phyloP scores from a whole-genome alignment of 257 asterid species.

The Primulina tabacum region DNA sequence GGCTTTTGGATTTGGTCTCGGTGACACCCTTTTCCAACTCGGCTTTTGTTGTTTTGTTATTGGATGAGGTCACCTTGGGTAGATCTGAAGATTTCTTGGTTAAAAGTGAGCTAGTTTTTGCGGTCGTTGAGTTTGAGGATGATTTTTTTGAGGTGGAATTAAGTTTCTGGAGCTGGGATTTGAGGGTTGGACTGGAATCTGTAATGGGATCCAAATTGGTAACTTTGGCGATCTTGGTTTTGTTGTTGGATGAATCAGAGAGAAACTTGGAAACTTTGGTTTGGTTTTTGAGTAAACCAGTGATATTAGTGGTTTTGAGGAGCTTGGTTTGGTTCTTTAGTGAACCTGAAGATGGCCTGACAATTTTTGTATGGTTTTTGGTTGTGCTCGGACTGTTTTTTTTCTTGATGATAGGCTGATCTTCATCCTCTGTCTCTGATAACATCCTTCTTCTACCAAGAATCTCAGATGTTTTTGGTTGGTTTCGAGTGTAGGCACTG shows the following conservation, averaged over 20 bases:
- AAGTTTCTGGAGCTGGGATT: background rate
- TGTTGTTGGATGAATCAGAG: slow-evolving; percentile 28
- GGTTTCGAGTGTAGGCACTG: slow-evolving; percentile 27
- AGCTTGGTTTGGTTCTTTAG: slow-evolving; percentile 43
- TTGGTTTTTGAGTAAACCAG: slow-evolving; percentile 31
- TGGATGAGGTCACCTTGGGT: slow-evolving; percentile 34
- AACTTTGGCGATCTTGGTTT: slow-evolving; percentile 36
- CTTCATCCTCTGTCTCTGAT: slow-evolving; percentile 36
- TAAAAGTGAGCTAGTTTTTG: slow-evolving; percentile 23
- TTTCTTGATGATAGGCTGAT: slow-evolving; percentile 30
- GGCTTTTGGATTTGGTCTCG: slow-evolving; percentile 27
- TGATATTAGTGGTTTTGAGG: slow-evolving; percentile 3
- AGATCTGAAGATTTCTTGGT: slow-evolving; percentile 60
- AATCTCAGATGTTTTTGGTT: background rate
- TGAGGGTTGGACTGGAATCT: slow-evolving; percentile 26
- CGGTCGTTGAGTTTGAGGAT: slow-evolving; percentile 38
- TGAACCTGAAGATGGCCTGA: slow-evolving; percentile 18
- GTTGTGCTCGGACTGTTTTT: too few relatives aligned
- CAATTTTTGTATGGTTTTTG: slow-evolving; percentile 26
- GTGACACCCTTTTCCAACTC: slow-evolving; percentile 18
- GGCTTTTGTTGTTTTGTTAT: slow-evolving; percentile 53
- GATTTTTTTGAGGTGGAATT: slow-evolving; percentile 47
- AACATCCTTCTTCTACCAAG: slow-evolving; percentile 27
- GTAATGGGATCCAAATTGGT: slow-evolving; percentile 5
- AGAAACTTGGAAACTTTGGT: slow-evolving; percentile 29